Evolutionary conservation across 2,329 filamentous ascomycete species (phyloP).

Genomic region (Sporothrix variecibatus): DNA sequence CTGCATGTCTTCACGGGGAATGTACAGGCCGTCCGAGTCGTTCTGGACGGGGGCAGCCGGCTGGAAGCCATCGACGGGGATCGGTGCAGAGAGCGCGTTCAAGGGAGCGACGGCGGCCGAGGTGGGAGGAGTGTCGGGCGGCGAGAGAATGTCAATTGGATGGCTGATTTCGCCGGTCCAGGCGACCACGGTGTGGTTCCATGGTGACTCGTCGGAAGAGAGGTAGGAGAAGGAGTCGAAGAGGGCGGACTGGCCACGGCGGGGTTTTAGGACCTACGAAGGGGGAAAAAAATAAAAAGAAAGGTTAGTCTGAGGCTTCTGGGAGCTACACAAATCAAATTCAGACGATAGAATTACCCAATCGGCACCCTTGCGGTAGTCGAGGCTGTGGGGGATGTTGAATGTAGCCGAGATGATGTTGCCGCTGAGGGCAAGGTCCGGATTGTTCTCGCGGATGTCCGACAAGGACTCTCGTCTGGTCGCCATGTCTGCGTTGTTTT

Average conservation of each 20-base stretch:
- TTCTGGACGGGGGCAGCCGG: constrained; percentile 54
- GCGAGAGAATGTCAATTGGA: constrained; percentile 47
- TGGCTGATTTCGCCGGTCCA: constrained; percentile 88
- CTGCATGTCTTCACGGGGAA: constrained; percentile 69
- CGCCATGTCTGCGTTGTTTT: constrained; percentile 48
- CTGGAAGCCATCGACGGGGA: constrained; percentile 73
- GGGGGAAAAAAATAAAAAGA: constrained; percentile 30
- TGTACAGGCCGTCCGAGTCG: constrained; percentile 67
- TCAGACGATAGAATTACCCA: constrained; percentile 54
- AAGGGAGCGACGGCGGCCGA: constrained; percentile 57
- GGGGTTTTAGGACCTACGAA: constrained; percentile 68
- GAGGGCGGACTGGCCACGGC: constrained; percentile 85
- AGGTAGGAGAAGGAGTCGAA: constrained; percentile 90
- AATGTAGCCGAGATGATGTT: constrained; percentile 68
- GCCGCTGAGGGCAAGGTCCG: constrained; percentile 60
- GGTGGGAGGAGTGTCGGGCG: constrained; percentile 51
- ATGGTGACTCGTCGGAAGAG: constrained; percentile 77
- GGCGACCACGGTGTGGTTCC: constrained; percentile 89
- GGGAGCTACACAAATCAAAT: neutral
- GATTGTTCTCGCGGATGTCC: constrained; percentile 58
- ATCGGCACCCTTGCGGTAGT: constrained; percentile 59
- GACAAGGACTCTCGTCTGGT: constrained; percentile 53
- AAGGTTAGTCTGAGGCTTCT: neutral
- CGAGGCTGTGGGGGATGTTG: constrained; percentile 61
- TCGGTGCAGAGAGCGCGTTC: constrained; percentile 76